Evolutionary conservation across 2,329 filamentous ascomycete species (phyloP), one percentile per base, ranked within the genome.

Genomic region (Ceratocystis lukuohia): DNA sequence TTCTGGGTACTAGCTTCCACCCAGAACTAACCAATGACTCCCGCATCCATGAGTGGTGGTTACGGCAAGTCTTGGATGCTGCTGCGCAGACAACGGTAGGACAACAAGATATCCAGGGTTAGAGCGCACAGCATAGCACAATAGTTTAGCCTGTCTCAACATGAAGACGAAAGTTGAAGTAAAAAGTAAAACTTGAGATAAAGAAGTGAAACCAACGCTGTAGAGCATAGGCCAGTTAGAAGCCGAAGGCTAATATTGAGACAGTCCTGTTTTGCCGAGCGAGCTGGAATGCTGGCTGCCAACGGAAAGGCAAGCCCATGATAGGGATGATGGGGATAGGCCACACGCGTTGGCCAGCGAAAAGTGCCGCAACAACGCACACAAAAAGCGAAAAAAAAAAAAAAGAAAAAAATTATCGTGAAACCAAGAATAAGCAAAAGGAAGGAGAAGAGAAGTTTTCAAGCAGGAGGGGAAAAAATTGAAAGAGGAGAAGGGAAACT

Each of bases 1-100:
- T 96, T 0, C 88, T 97, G 71, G 94, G 91, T 3, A 96, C 89
- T 2, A 96, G 92, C 72, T 99, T 97, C 73, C 94, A 97, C 72
- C 94, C 94, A 0, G 94, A 99, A 75, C 75, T 99, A 74, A 97
- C 93, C 0, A 83, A 85, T 6, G 94, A 99, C 77, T 79, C 86
- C 66, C 83, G 94, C 66, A 95, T 97, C 72, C 94, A 99, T 75
- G 81, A 84, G 3, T 97, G 94, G 94, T 99, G 94, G 94, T 73
- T 99, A 73, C 78, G 82, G 71, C 84, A 93, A 75, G 88, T 76
- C 65, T 62, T 75, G 12, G 53, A 61, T 12, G 20, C 48, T 28
- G 22, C 48, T 6, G 22, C 15, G 44, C 45, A 46, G n/a, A 46
- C 15, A 6, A n/a, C 37, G 28, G 37, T 4, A n/a, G 30, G 61